phyloP scores from a whole-genome alignment of 164 flowering plant genomes.

The Dillenia turbinata region DNA sequence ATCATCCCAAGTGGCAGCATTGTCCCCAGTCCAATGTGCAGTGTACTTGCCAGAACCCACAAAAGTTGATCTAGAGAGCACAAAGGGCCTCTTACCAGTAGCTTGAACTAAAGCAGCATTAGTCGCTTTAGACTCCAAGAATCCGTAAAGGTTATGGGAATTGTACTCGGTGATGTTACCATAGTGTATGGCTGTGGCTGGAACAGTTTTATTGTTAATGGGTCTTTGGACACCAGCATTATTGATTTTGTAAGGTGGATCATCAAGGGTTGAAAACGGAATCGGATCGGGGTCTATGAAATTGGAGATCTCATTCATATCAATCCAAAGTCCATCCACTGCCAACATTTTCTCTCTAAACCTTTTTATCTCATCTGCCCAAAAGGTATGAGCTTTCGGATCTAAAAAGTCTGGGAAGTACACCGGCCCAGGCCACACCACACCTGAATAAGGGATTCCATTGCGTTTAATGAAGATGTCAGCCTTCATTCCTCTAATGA shows the following conservation, averaged over 20 bases:
- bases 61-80: constrained; percentile 71
- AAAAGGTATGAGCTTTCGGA: constrained; percentile 32
- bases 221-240: constrained; percentile 33
- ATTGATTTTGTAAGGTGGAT: constrained; percentile 79
- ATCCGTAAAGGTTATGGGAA: constrained; percentile 61
- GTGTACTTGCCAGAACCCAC: constrained; percentile 70
- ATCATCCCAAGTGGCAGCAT: constrained; percentile 74
- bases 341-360: constrained; percentile 43
- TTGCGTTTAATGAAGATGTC: constrained; percentile 55
- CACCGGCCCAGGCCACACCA: constrained; percentile 79
- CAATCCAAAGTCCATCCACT: constrained; percentile 85
- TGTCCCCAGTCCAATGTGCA: constrained; percentile 93
- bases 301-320: constrained; percentile 86
- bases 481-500: constrained; percentile 54
- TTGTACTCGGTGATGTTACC: constrained; percentile 55
- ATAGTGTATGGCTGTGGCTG: constrained; percentile 53
- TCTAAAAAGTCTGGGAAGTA: constrained; percentile 77
- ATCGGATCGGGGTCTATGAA: constrained; percentile 40
- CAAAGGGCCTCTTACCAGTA: constrained; percentile 60
- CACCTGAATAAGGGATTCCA: constrained; percentile 52
- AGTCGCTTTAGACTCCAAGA: constrained; percentile 55
- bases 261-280: constrained; percentile 45
- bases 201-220: constrained; percentile 45
- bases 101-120: constrained; percentile 36
- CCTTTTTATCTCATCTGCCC: constrained; percentile 55